phyloP scores from a whole-genome alignment of 441 rosid genomes.

The Viola pubescens region DNA sequence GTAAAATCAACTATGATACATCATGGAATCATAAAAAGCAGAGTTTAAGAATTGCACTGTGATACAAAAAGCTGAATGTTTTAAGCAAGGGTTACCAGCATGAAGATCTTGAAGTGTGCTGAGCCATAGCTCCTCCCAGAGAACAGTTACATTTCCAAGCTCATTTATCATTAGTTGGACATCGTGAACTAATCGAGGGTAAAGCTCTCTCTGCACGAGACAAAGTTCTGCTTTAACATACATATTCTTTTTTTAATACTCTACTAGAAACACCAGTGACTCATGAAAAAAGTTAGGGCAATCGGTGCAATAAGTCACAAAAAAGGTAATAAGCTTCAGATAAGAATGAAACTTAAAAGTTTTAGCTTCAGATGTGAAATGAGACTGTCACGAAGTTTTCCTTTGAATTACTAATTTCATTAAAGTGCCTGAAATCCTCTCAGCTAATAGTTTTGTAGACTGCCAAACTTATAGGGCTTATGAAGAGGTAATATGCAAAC shows the following conservation, averaged over 20 bases:
- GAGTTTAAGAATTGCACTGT: constrained; percentile 12
- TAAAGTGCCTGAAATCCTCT: too few species aligned
- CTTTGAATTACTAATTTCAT: constrained; percentile 4
- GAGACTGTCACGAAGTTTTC: neutral
- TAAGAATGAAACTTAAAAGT: neutral
- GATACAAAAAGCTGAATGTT: constrained; percentile 16
- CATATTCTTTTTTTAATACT: neutral
- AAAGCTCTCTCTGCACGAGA: constrained; percentile 65
- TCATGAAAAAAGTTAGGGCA: constrained; percentile 8
- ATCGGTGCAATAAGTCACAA: neutral
- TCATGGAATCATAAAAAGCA: constrained; percentile 12
- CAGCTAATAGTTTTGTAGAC: neutral
- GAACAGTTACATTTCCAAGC: constrained; percentile 90
- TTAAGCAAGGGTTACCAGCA: constrained; percentile 50
- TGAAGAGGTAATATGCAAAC: neutral
- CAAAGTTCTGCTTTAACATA: constrained; percentile 22
- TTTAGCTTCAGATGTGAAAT: too few species aligned
- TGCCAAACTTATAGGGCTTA: neutral
- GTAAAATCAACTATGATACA: constrained; percentile 12
- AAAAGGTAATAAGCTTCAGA: neutral
- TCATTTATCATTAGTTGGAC: constrained; percentile 96
- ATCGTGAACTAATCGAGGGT: constrained; percentile 89
- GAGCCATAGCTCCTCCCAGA: constrained; percentile 99
- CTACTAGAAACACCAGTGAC: too few species aligned
- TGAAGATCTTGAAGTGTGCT: constrained; percentile 98